These are phyloP conservation scores for Diplodia corticola DNA, from an alignment of 2,329 filamentous ascomycete species.

Conservation along the genomic window DNA sequence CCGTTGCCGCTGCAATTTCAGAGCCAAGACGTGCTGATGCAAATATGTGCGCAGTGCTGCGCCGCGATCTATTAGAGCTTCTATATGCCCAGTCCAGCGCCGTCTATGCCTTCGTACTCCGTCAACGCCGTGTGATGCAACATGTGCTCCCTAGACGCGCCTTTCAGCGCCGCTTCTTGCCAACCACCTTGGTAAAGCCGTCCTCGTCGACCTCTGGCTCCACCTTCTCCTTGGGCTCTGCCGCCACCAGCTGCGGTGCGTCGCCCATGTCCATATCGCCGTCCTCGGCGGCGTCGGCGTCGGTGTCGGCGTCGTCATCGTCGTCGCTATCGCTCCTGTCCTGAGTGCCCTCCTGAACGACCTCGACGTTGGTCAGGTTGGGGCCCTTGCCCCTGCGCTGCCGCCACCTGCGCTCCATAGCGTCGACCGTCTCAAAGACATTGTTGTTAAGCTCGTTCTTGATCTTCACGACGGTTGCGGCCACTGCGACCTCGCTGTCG, in stretches of 20 bases:
- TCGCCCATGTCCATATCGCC: constrained; percentile 41
- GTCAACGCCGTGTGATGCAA: constrained; percentile 20
- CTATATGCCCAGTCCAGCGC: constrained; percentile 8
- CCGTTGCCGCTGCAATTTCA: constrained; percentile 15
- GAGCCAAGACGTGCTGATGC: constrained; percentile 5
- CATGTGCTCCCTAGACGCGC: not conserved
- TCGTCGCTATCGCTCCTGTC: constrained; percentile 45
- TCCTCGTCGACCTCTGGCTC: constrained; percentile 45
- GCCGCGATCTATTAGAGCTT: constrained; percentile 16
- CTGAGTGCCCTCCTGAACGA: constrained; percentile 60
- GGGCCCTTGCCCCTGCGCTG: constrained; percentile 58
- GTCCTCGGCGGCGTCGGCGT: constrained; percentile 27
- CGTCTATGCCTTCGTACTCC: constrained; percentile 7
- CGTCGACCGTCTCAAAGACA: constrained; percentile 66
- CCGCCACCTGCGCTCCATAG: constrained; percentile 63
- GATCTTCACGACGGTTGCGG: constrained; percentile 69
- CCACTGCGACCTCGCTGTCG: constrained; percentile 75
- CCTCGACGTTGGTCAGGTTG: constrained; percentile 48
- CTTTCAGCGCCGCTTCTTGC: constrained; percentile 41
- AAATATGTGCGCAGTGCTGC: constrained; percentile 2
- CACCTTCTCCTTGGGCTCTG: constrained; percentile 32
- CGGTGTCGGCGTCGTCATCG: constrained; percentile 55
- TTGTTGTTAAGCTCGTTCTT: constrained; percentile 60
- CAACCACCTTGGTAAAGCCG: constrained; percentile 45
- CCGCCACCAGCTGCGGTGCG: constrained; percentile 37